Evolutionary conservation across 495 filamentous ascomycete genomes (phyloP), one percentile per base, ranked within the genome.

Genomic region (Talaromyces proteolyticus): DNA sequence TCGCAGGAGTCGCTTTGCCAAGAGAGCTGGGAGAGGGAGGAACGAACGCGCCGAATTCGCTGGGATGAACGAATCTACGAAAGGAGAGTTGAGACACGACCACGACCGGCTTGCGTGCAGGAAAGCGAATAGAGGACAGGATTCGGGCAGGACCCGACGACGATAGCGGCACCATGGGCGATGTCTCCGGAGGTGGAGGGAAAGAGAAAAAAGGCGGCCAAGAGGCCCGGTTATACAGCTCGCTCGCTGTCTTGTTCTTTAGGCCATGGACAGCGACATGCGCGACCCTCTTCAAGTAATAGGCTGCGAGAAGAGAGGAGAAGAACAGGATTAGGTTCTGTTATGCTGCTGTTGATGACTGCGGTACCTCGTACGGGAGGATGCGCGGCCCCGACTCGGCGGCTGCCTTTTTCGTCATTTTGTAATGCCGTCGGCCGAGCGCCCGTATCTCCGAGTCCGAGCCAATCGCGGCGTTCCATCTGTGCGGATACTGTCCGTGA

Each of bases 21-120:
- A 97, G 76, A n/a, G 84, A 86, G 45, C 74, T 74, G 2, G 92
- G 92, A 4, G 87, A 78, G 2, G 91, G 91, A 17, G 92, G 92
- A 6, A 76, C 78, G 44, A 95, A 81, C n/a, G 86, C 81, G 50
- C 85, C 75, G 67, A 85, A 89, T 47, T 49, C 47, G 37, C 40
- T 39, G 20, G 47, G 47, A 49, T 49, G 47, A 7, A 49, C 36
- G 47, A 49, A 49, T 49, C 47, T 49, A 36, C 47, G 47, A 18
- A 39, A 36, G 3, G 19, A 7, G 18, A 17, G 45, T 17, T 21
- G 37, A 18, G 20, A 16, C 6, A 17, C 21, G 6, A 21, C 14
- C 6, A 25, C 17, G 12, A n/a, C 11, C 10, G 37, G 26, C 47
- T 49, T 34, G 34, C 47, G 47, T 17, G 29, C 16, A 20, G 44